Evolutionary conservation across 2,329 filamentous ascomycete genomes (phyloP).

Genomic region (Calonectria fujianensis): DNA sequence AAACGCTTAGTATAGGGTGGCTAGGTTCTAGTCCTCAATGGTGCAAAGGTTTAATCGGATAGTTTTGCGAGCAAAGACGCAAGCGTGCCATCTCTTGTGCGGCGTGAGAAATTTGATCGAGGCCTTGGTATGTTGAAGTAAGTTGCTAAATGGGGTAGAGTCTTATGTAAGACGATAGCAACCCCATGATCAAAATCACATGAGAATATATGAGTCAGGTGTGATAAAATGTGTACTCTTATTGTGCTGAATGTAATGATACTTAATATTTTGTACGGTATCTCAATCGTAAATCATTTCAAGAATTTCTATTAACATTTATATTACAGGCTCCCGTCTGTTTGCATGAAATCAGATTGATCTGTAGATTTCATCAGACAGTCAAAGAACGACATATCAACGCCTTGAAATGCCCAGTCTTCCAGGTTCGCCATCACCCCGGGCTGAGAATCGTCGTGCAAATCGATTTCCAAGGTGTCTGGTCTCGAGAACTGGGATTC

Average conservation of each 20-base stretch:
- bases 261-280: background rate
- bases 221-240: background rate
- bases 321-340: background rate
- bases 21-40: too few relatives aligned
- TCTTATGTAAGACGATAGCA: background rate
- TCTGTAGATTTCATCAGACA: background rate
- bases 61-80: background rate
- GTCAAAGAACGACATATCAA: constrained; percentile 13
- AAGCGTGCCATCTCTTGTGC: background rate
- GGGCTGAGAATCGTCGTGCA: background rate
- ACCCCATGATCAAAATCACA: background rate
- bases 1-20: too few relatives aligned
- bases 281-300: background rate
- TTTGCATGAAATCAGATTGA: background rate
- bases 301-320: too few relatives aligned
- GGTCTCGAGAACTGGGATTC: background rate
- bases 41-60: too few relatives aligned
- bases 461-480: background rate
- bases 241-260: background rate
- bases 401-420: background rate
- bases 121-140: background rate
- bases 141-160: background rate
- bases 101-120: background rate
- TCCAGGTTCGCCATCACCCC: background rate
- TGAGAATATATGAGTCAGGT: background rate